Evolutionary conservation across 306 rosid species (phyloP).

Genomic region (Fragaria vesca): DNA sequence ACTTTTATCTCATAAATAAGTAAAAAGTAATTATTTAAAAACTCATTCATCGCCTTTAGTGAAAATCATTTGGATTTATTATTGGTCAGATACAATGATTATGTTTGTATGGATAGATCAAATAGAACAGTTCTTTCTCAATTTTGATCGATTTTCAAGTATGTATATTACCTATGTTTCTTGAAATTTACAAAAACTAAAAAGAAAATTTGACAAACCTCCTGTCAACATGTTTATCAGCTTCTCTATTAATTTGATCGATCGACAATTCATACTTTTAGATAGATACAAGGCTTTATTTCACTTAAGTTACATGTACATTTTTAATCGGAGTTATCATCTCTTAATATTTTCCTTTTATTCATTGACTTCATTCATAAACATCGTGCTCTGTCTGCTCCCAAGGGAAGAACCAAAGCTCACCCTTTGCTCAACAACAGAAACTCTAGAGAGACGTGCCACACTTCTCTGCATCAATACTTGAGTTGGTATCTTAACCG

Average conservation of each 20-base stretch:
- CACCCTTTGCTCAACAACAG: not conserved
- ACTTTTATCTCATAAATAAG: not conserved
- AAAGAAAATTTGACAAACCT: not conserved
- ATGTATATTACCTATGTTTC: too few relatives aligned
- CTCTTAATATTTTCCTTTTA: too few relatives aligned
- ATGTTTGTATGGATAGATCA: not conserved
- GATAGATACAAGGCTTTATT: too few relatives aligned
- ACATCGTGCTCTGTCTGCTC: not conserved
- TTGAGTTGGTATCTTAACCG: not conserved
- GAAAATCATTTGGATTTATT: not conserved
- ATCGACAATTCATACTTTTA: not conserved
- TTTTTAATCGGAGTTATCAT: not conserved
- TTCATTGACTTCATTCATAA: not conserved
- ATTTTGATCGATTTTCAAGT: not conserved
- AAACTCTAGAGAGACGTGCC: not conserved
- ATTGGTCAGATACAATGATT: too few relatives aligned
- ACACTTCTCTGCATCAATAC: not conserved
- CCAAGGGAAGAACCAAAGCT: not conserved
- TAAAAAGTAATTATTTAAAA: too few relatives aligned
- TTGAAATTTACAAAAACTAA: too few relatives aligned
- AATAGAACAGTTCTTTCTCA: not conserved
- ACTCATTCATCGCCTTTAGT: too few relatives aligned
- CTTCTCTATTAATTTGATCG: not conserved
- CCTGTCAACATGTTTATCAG: not conserved
- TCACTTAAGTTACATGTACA: not conserved